A percentile compares a stretch with the other conserved stretches of the same genome.
Conservation (phyloP, 495 filamentous ascomycete species). For the Annulohypoxylon bovei region DNA sequence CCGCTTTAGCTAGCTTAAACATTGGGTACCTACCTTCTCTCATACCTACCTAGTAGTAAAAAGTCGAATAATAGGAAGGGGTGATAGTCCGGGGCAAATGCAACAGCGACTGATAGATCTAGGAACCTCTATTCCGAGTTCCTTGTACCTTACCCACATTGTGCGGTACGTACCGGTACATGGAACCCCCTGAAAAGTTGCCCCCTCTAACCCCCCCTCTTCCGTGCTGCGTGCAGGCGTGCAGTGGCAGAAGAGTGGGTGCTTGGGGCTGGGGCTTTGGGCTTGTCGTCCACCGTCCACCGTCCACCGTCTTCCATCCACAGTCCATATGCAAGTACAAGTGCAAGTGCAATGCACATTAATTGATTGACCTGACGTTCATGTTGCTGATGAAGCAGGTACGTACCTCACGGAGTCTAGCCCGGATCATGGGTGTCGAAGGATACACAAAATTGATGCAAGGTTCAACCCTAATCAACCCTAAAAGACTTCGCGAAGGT, state of each 20-base stretch:
- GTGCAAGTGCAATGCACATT: not conserved
- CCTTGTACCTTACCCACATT: slow-evolving; percentile 33
- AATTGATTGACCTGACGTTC: not conserved
- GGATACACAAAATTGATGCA: slow-evolving; percentile 22
- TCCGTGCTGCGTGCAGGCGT: slow-evolving; percentile 26
- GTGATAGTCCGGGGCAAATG: slow-evolving; percentile 46
- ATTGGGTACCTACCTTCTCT: slow-evolving; percentile 33
- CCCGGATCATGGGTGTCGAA: slow-evolving; percentile 23
- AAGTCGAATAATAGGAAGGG: slow-evolving; percentile 22
- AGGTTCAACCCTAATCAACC: slow-evolving; percentile 34
- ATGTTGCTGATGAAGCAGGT: not conserved
- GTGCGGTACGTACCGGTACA: slow-evolving; percentile 39
- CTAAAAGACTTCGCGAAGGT: slow-evolving; percentile 3
- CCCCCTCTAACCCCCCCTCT: slow-evolving; percentile 16
- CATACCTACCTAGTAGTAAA: too few relatives aligned
- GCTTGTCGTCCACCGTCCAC: not conserved
- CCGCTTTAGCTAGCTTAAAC: slow-evolving; percentile 35
- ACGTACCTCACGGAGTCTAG: slow-evolving; percentile 35
- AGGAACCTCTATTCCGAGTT: slow-evolving; percentile 36
- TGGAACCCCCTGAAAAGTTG: slow-evolving; percentile 22
- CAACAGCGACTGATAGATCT: slow-evolving; percentile 41
- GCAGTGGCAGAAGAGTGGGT: too few relatives aligned
- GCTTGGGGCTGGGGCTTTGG: not conserved
- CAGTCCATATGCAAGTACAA: not conserved
- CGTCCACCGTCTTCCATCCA: too few relatives aligned